These are phyloP conservation scores for Penicillium nordicum DNA, from an alignment of 2,329 filamentous ascomycete species.

Conservation along the genomic window DNA sequence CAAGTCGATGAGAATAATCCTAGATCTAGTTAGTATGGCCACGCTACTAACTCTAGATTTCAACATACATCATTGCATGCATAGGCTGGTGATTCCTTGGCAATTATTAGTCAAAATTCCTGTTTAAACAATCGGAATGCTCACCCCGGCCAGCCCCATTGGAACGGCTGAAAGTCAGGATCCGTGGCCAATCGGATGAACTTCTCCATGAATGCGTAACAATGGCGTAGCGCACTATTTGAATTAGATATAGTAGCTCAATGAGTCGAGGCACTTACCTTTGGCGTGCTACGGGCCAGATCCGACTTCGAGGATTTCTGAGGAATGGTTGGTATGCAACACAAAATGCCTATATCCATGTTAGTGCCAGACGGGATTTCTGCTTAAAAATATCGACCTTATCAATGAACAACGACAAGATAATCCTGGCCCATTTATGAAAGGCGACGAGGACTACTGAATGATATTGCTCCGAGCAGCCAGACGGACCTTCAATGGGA, in stretches of 20 bases:
- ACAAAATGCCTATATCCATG: conserved; percentile 40
- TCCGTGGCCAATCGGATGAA: conserved; percentile 47
- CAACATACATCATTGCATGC: conserved; percentile 41
- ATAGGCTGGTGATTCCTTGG: conserved; percentile 42
- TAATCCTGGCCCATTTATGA: conserved; percentile 47
- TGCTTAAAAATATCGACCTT: conserved; percentile 29
- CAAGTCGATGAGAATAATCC: conserved; percentile 49
- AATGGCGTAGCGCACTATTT: conserved; percentile 45
- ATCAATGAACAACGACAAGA: conserved; percentile 45
- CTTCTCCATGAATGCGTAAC: conserved; percentile 49
- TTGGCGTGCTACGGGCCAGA: conserved; percentile 46
- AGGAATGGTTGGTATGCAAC: conserved; percentile 49
- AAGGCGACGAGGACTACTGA: conserved; percentile 43
- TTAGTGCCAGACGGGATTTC: neutral
- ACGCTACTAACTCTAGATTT: neutral
- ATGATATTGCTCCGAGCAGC: conserved; percentile 44
- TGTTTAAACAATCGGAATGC: conserved; percentile 5
- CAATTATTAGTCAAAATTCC: neutral
- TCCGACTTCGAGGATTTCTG: conserved; percentile 47
- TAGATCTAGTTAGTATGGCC: conserved; percentile 15
- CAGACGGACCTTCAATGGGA: conserved; percentile 34
- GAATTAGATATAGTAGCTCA: conserved; percentile 5
- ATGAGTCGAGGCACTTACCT: conserved; percentile 27
- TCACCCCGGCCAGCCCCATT: conserved; percentile 49
- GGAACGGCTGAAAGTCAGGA: conserved; percentile 47